phyloP scores from a whole-genome alignment of 2,329 filamentous ascomycete genomes.

The Amauroascus verrucosus region DNA sequence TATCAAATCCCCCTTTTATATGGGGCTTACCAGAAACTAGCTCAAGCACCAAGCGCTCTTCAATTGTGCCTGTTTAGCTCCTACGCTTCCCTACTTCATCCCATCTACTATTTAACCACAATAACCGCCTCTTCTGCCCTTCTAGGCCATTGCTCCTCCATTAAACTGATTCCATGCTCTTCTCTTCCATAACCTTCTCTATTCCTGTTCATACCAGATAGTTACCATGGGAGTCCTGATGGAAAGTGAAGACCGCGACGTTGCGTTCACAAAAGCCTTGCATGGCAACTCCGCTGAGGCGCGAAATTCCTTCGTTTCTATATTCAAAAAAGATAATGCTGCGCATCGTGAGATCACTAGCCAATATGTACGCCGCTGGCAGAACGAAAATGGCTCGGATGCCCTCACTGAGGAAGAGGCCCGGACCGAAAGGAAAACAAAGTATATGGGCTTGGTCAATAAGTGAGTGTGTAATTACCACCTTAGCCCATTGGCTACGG shows the following conservation, averaged over 20 bases:
- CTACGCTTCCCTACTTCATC: too few species aligned
- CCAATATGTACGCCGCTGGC: conserved; percentile 9
- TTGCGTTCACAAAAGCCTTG: neutral
- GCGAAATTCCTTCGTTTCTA: conserved; percentile 10
- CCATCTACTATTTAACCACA: too few species aligned
- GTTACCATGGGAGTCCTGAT: neutral
- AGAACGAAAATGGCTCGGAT: conserved; percentile 1
- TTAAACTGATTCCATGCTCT: too few species aligned
- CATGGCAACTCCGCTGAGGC: conserved; percentile 10
- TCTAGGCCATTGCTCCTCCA: too few species aligned
- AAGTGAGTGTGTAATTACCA: conserved; percentile 1
- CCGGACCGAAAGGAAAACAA: neutral
- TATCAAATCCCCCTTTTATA: too few species aligned
- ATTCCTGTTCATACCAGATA: too few species aligned
- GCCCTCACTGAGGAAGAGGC: conserved; percentile 7
- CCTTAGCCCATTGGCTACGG: neutral
- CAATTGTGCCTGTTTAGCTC: too few species aligned
- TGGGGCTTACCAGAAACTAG: too few species aligned
- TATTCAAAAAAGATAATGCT: conserved; percentile 9
- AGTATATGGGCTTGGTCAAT: conserved; percentile 11
- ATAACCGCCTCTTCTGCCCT: too few species aligned
- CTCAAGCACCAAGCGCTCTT: too few species aligned
- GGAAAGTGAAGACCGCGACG: neutral
- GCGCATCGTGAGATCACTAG: conserved; percentile 9
- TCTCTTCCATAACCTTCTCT: too few species aligned